Evolutionary conservation across 192 early-diverging fungal genomes (phyloP).

Genomic region (Coemansia sp.): DNA sequence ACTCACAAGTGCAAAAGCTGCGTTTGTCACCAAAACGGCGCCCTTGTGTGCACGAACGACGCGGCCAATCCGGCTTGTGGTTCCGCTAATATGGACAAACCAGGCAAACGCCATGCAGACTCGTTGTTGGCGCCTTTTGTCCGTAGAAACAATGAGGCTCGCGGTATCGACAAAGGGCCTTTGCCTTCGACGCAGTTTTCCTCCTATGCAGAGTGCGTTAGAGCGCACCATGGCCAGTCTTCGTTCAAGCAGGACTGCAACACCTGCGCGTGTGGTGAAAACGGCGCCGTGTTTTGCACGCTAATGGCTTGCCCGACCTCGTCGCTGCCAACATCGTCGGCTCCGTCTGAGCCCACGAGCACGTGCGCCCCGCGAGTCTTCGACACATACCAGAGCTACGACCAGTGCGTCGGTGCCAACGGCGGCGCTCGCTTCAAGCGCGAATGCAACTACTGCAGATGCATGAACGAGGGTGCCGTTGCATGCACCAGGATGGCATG

Average conservation of each 20-base stretch:
- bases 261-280: conserved; percentile 1
- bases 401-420: conserved; percentile 10
- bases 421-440: conserved; percentile 15
- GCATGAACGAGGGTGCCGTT: conserved; percentile 4
- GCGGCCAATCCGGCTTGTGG: background rate
- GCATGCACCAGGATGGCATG: conserved; percentile 15
- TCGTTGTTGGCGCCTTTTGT: background rate
- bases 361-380: background rate
- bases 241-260: conserved; percentile 18
- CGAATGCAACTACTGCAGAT: conserved; percentile 14
- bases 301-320: conserved; percentile 8
- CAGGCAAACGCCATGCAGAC: background rate
- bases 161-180: background rate
- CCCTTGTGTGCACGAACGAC: conserved; percentile 12
- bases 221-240: background rate
- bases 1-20: conserved; percentile 14
- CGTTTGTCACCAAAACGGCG: conserved; percentile 33
- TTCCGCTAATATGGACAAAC: background rate
- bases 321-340: background rate
- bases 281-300: conserved; percentile 15
- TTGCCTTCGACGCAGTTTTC: background rate
- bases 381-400: conserved; percentile 6
- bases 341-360: background rate
- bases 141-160: background rate
- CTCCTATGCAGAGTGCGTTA: conserved; percentile 2